These are phyloP conservation scores for Mycena venus DNA, from an alignment of 768 basidiomycete genomes.

Conservation along the genomic window DNA sequence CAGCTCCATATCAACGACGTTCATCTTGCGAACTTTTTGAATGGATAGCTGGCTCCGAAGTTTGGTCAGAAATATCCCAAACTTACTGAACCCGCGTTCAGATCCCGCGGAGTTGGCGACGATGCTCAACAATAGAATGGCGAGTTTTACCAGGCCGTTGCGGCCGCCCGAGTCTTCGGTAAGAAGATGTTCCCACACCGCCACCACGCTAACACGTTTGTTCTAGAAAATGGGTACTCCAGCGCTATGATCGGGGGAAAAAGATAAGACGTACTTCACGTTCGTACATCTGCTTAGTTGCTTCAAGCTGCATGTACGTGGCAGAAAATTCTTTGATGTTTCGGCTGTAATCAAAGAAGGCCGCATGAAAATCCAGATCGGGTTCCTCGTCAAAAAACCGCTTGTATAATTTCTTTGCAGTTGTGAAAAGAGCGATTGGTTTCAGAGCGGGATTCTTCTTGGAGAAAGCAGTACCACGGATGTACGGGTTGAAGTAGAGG, in stretches of 20 bases:
- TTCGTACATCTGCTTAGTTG: background rate
- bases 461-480: slow-evolving; percentile 1
- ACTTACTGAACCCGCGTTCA: no score
- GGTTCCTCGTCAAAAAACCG: slow-evolving; percentile 2
- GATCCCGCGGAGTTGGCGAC: slow-evolving; percentile 46
- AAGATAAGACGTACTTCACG: no score
- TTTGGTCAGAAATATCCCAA: no score
- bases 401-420: background rate
- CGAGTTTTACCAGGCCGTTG: slow-evolving; percentile 41
- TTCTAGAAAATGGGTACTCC: no score
- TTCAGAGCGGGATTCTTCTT: background rate
- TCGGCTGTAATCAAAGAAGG: slow-evolving; percentile 8
- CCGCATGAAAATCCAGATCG: slow-evolving; percentile 14
- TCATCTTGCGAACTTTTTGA: no score
- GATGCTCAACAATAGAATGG: slow-evolving; percentile 38
- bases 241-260: no score
- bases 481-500: slow-evolving; percentile 29
- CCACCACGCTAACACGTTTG: no score
- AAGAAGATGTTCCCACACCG: no score
- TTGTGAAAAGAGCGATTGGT: background rate
- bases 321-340: background rate
- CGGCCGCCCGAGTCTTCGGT: no score
- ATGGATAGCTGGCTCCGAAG: no score
- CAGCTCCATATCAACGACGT: no score
- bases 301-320: background rate